Conservation (phyloP, 2,329 filamentous ascomycete species). For the Colletotrichum navitas region DNA sequence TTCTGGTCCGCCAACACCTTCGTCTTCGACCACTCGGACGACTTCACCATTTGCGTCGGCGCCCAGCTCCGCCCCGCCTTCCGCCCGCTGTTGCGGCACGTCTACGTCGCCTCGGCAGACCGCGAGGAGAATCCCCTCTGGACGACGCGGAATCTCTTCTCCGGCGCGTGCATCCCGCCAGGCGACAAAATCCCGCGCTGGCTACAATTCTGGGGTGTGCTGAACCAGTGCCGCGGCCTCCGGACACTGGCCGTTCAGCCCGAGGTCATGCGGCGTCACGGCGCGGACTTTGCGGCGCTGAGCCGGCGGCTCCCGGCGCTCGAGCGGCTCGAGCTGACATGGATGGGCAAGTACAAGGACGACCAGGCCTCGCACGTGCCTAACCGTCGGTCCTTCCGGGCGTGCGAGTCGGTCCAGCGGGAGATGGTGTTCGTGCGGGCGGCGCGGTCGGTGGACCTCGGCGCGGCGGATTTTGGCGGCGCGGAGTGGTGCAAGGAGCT, state of each 20-base stretch:
- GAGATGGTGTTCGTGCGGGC: conserved; percentile 14
- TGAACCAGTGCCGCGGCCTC: conserved; percentile 30
- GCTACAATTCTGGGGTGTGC: conserved; percentile 35
- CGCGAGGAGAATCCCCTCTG: background rate
- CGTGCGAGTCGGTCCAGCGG: conserved; percentile 1
- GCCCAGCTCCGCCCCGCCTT: conserved; percentile 10
- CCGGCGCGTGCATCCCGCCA: background rate
- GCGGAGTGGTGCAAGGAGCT: conserved; percentile 11
- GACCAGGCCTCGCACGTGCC: background rate
- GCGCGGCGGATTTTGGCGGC: background rate
- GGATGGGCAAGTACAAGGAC: conserved; percentile 22
- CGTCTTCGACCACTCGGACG: conserved; percentile 24
- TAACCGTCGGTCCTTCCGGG: conserved; percentile 1
- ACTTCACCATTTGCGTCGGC: conserved; percentile 33
- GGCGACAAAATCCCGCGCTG: conserved; percentile 21
- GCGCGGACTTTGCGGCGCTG: conserved; percentile 17
- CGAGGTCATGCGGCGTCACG: conserved; percentile 19
- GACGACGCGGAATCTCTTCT: conserved; percentile 5
- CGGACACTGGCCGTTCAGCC: conserved; percentile 24
- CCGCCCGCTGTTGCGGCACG: conserved; percentile 23
- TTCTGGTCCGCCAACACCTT: conserved; percentile 36
- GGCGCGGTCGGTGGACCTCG: conserved; percentile 5
- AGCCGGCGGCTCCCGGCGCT: conserved; percentile 8
- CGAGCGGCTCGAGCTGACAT: conserved; percentile 24
- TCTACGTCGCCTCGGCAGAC: conserved; percentile 7